Base-by-base conservation (phyloP, 257 asterid species). In the Verbena officinalis region DNA sequence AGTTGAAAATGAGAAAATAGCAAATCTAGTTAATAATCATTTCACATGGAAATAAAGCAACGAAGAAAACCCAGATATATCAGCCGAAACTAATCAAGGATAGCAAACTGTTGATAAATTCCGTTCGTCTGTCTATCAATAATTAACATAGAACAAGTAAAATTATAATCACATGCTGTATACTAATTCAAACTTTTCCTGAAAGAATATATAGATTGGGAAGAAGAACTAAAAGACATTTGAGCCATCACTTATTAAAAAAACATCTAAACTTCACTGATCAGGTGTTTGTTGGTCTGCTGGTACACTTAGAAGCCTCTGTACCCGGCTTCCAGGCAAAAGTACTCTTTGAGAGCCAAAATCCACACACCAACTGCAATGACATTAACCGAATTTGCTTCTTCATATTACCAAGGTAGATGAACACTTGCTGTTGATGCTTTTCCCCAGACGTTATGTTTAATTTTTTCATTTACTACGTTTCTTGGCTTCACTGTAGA, bases 401-500 rank as follows among this genome's bases (percentile, higher is more conserved):
- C 65, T 73, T 65, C 75, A 66, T 57, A 39, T 72, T 68, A 54
- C 71, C 71, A 64, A 64, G 71, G 71, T 60, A 68, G 55, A 48
- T 39, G 70, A 27, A 5, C 69, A 71, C 8, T 52, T 15, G 42
- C 70, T 59, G 62, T 17, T 53, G 67, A 45, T 49, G 71, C 52
- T 52, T 62, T 44, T 42, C 33, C 39, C 44, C 49, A 4, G 19
- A 33, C 30, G 20, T 44, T 19, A 36, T 1, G 40, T 9, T 9
- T 36, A 5, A 16, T 34, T 24, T 70, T 43, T 82, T 82, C 83
- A 83, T 64, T 79, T 84, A 68, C 88, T 84, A 11, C 96, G 96
- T 65, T 87, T 85, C 82, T 87, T 85, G 65, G 93, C 90, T 75
- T 87, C 90, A 14, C 90, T 83, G 63, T 87, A 87, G 73, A 87